Conservation (phyloP, 2,329 filamentous ascomycete genomes). For the Colletotrichum incanum region DNA sequence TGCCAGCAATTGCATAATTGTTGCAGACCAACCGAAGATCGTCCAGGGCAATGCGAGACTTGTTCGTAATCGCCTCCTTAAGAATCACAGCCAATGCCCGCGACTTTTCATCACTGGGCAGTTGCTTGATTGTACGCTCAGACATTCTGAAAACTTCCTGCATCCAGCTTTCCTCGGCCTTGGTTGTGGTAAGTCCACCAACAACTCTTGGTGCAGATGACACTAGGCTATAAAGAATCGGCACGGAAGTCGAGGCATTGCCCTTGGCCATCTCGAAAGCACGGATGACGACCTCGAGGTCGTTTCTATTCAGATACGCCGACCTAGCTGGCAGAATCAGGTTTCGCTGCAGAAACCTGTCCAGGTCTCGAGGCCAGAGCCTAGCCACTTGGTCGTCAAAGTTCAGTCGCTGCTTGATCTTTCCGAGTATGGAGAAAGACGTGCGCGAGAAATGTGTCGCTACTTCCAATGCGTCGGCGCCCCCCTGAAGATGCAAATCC, state of each 20-base stretch:
- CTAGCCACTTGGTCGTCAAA: constrained; percentile 48
- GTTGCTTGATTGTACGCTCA: constrained; percentile 47
- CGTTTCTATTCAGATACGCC: constrained; percentile 60
- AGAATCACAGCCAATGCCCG: constrained; percentile 51
- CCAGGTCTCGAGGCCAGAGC: constrained; percentile 64
- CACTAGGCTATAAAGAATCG: constrained; percentile 63
- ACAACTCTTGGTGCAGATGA: constrained; percentile 49
- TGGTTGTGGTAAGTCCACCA: constrained; percentile 55
- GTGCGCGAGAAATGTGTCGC: constrained; percentile 63
- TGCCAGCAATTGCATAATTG: constrained; percentile 55
- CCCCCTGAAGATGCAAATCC: constrained; percentile 68
- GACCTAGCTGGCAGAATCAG: constrained; percentile 68
- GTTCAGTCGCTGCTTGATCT: constrained; percentile 52
- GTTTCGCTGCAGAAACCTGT: constrained; percentile 65
- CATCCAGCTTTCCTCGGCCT: constrained; percentile 58
- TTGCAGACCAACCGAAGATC: constrained; percentile 61
- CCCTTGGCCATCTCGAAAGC: constrained; percentile 58
- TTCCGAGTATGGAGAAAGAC: constrained; percentile 58
- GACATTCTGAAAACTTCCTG: constrained; percentile 55
- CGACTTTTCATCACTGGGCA: constrained; percentile 44
- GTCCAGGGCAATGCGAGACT: constrained; percentile 54
- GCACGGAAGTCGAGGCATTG: constrained; percentile 55
- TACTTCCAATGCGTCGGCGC: constrained; percentile 64
- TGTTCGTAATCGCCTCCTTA: constrained; percentile 51
- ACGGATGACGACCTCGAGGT: constrained; percentile 58